Evolutionary conservation across 768 basidiomycete genomes (phyloP).

Genomic region (Pulveroboletus frians): DNA sequence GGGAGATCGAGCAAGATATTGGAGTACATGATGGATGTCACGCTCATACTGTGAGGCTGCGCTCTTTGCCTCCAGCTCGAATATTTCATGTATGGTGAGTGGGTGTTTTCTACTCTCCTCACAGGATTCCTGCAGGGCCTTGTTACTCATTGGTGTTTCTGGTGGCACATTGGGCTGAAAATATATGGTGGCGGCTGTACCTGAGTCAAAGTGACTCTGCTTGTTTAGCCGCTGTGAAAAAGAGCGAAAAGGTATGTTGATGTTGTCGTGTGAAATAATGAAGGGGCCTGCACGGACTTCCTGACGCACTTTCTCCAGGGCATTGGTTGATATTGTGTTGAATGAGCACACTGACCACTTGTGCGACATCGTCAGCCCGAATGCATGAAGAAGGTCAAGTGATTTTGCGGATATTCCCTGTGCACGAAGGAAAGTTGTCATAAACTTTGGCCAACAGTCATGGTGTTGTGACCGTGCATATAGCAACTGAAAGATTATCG

Average conservation of each 20-base stretch:
- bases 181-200: conserved; percentile 32
- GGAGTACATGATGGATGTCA: conserved; percentile 20
- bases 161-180: conserved; percentile 24
- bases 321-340: background rate
- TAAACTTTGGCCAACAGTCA: background rate
- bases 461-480: background rate
- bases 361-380: background rate
- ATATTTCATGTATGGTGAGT: too few species aligned
- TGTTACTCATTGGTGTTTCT: conserved; percentile 11
- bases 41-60: accelerated
- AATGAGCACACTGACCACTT: background rate
- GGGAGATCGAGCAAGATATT: conserved; percentile 23
- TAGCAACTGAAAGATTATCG: too few species aligned
- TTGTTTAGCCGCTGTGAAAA: conserved; percentile 38
- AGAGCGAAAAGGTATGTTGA: conserved; percentile 22
- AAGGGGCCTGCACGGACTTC: conserved; percentile 10
- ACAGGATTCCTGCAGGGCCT: conserved; percentile 13
- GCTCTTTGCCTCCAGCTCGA: conserved; percentile 9
- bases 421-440: background rate
- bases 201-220: conserved; percentile 32
- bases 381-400: background rate
- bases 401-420: background rate
- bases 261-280: background rate
- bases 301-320: background rate
- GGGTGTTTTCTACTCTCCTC: too few species aligned